These are phyloP conservation scores for Cutaneotrichosporon sp. DNA, from an alignment of 1,284 basidiomycete genomes.

Conservation along the genomic window DNA sequence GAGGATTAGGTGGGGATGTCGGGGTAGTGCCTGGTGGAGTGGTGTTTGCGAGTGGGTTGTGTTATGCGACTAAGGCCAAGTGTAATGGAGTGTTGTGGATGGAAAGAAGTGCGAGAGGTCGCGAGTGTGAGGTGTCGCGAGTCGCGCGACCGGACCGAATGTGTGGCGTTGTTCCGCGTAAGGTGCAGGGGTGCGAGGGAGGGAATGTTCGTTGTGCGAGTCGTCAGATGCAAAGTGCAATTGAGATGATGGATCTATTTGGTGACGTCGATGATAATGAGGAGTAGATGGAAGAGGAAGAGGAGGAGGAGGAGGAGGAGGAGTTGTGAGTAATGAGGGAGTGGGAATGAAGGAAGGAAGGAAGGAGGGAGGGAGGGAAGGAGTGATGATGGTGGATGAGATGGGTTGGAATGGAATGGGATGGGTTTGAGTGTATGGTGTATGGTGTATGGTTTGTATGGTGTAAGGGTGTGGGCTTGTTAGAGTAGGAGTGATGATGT, in stretches of 20 bases:
- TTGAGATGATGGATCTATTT: background rate
- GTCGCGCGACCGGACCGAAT: conserved; percentile 8
- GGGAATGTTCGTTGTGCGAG: background rate
- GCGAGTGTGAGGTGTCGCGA: background rate
- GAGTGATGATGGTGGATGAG: background rate
- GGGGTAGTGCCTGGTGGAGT: background rate
- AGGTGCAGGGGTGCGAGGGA: background rate
- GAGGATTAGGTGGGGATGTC: background rate
- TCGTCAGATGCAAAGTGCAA: conserved; percentile 4
- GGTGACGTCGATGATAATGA: background rate
- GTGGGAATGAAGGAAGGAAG: background rate
- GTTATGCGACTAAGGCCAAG: background rate
- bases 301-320: background rate
- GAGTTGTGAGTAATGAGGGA: background rate
- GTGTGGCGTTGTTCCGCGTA: background rate
- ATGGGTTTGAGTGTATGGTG: background rate
- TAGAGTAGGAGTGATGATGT: no score
- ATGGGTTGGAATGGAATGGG: background rate
- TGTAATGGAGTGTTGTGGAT: background rate
- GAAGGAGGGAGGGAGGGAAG: background rate
- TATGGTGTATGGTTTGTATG: background rate
- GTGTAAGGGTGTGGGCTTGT: no score
- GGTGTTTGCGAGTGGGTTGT: background rate
- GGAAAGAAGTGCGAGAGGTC: background rate
- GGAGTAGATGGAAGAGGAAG: no score